A percentile compares a stretch with the other conserved stretches of the same genome.
Conservation (phyloP, 441 rosid genomes). For the Corymbia calophylla region DNA sequence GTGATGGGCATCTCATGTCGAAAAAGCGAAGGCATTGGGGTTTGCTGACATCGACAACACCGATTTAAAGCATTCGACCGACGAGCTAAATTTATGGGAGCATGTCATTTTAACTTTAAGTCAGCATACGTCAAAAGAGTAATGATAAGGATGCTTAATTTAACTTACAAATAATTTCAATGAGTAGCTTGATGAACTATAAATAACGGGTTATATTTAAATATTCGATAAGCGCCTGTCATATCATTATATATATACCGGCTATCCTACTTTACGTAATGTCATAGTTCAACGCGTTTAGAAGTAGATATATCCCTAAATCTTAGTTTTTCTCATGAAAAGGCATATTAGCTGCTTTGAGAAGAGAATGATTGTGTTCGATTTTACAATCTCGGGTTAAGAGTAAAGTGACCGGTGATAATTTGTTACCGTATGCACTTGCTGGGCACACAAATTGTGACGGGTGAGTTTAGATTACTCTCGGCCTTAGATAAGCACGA, state of each 20-base stretch:
- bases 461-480: neutral
- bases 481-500: neutral
- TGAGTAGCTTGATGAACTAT: neutral
- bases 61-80: neutral
- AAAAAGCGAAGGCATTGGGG: neutral
- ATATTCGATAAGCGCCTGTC: neutral
- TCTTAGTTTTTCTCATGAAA: neutral
- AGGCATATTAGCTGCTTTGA: rapidly evolving
- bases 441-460: neutral
- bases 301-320: neutral
- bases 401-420: neutral
- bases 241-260: neutral
- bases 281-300: rapidly evolving
- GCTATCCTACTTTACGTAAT: neutral
- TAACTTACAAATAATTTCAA: neutral
- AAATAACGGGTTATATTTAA: neutral
- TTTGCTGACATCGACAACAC: neutral
- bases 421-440: neutral
- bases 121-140: neutral
- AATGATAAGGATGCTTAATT: neutral
- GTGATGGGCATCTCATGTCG: neutral
- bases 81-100: neutral
- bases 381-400: neutral
- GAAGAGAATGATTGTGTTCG: neutral
- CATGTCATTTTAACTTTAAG: neutral